Evolutionary conservation across 257 asterid genomes (phyloP).

Genomic region (Thymus quinquecostatus): DNA sequence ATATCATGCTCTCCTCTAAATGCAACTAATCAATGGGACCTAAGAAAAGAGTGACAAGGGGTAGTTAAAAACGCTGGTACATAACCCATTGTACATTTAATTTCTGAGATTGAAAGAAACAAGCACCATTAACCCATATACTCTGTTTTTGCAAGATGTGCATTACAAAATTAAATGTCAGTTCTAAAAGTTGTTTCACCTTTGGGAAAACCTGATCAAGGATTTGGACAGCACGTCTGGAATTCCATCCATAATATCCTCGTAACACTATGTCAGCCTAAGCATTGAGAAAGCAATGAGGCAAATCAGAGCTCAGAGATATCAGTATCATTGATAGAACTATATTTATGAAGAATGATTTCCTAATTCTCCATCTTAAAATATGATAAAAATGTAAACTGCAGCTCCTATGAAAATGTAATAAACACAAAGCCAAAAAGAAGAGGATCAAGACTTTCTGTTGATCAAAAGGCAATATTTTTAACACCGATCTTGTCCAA

Average conservation of each 20-base stretch:
- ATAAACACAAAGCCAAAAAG: neutral
- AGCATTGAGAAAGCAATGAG: neutral
- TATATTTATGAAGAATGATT: neutral
- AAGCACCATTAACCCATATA: neutral
- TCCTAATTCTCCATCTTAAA: neutral
- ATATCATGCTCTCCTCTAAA: neutral
- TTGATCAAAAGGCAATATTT: neutral
- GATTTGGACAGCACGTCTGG: slow-evolving; percentile 41
- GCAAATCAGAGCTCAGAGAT: neutral
- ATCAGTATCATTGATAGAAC: neutral
- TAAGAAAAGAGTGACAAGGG: neutral
- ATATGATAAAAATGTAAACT: neutral
- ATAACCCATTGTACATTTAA: neutral
- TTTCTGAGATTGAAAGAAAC: slow-evolving; percentile 3
- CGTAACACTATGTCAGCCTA: slow-evolving; percentile 52
- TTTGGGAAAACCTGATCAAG: slow-evolving; percentile 50
- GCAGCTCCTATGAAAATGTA: neutral
- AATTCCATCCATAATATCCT: slow-evolving; percentile 55
- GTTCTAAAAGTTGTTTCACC: slow-evolving; percentile 25
- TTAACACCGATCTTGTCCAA: neutral
- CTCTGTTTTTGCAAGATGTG: neutral
- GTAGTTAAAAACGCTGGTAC: neutral
- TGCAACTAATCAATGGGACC: slow-evolving; percentile 1
- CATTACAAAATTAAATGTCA: no score
- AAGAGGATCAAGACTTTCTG: neutral